phyloP scores from a whole-genome alignment of 441 rosid genomes.

The Euphorbia celastroides region DNA sequence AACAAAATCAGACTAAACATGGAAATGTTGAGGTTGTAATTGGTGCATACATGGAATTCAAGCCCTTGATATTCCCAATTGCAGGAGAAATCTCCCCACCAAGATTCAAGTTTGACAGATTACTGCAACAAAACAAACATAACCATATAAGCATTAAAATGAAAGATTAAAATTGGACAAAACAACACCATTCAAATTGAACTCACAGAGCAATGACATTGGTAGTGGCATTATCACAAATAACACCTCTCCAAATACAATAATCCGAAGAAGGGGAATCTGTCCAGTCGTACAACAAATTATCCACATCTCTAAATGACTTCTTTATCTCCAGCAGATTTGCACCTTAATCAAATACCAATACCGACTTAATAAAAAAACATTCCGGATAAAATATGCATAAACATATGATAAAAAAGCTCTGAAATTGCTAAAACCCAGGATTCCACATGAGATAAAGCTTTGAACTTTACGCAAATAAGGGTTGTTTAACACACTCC shows the following conservation, averaged over 20 bases:
- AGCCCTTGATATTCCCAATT: slow-evolving; percentile 69
- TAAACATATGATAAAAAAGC: background rate
- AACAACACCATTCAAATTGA: background rate
- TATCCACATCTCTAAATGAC: slow-evolving; percentile 81
- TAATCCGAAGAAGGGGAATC: slow-evolving; percentile 71
- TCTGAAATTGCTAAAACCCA: background rate
- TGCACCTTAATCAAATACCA: slow-evolving; percentile 37
- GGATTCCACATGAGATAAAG: background rate
- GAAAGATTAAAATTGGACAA: background rate
- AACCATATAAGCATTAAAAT: slow-evolving; percentile 1
- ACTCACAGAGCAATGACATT: slow-evolving; percentile 82
- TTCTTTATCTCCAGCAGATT: slow-evolving; percentile 84
- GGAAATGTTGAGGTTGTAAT: slow-evolving; percentile 9
- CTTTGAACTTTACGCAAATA: background rate
- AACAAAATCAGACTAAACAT: background rate
- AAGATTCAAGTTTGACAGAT: slow-evolving; percentile 80
- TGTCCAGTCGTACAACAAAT: slow-evolving; percentile 86
- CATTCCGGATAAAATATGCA: background rate
- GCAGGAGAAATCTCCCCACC: slow-evolving; percentile 89
- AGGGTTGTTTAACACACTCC: background rate
- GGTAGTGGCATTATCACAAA: slow-evolving; percentile 80
- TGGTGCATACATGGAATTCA: slow-evolving; percentile 60
- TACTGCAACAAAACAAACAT: slow-evolving; percentile 38
- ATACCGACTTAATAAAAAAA: slow-evolving; percentile 6
- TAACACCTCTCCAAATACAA: slow-evolving; percentile 83